A percentile compares a stretch with the other conserved stretches of the same genome.
phyloP scores from a whole-genome alignment of 371 early-diverging fungal species.

The Catenaria anguillulae region DNA sequence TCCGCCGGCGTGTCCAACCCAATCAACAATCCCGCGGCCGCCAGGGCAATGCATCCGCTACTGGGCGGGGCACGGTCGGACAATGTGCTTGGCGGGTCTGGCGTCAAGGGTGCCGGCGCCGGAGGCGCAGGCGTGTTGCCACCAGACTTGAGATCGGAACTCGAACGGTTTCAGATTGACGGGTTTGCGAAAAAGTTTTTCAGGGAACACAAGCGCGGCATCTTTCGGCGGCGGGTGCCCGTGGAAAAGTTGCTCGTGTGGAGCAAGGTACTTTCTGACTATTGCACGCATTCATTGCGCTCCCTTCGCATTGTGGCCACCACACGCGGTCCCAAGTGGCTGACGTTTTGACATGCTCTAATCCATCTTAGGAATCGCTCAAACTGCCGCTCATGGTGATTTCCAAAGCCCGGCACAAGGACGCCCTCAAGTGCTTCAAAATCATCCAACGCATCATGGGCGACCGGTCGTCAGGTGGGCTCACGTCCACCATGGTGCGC shows the following conservation, averaged over 20 bases:
- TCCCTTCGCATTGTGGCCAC: not conserved
- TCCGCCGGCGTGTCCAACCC: not conserved
- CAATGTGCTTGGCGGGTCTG: no score
- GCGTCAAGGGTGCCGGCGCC: no score
- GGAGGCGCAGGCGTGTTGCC: no score
- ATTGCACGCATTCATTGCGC: no score
- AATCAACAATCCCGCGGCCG: not conserved
- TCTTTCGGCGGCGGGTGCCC: constrained; percentile 70
- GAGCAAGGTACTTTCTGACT: no score
- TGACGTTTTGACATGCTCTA: constrained; percentile 17
- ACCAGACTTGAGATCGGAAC: constrained; percentile 25
- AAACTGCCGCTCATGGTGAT: constrained; percentile 63
- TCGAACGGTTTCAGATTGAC: constrained; percentile 68
- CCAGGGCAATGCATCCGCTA: not conserved
- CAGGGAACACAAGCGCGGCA: constrained; percentile 68
- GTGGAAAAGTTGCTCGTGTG: constrained; percentile 70
- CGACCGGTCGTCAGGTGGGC: constrained; percentile 35
- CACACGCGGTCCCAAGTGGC: not conserved
- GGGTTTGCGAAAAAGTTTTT: constrained; percentile 87
- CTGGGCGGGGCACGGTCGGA: no score
- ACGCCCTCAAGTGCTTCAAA: constrained; percentile 71
- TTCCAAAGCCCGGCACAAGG: constrained; percentile 59
- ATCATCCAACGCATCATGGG: constrained; percentile 71
- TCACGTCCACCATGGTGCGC: no score
- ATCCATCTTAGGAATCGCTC: no score